Evolutionary conservation across 495 filamentous ascomycete genomes (phyloP).

Genomic region (Tuber aestivum): DNA sequence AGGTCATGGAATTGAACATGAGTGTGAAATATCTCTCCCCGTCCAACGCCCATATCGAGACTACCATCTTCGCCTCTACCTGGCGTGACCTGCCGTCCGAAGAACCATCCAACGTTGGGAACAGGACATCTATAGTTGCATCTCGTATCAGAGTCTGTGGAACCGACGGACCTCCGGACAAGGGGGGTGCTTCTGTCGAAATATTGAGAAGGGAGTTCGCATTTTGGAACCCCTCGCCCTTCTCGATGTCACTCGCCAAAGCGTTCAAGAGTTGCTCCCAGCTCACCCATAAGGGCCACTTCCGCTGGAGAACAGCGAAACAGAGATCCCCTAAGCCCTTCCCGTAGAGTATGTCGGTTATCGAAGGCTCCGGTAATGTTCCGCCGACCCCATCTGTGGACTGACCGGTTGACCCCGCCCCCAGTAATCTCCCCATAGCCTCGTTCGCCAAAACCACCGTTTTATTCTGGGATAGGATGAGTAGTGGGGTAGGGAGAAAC

Average conservation of each 20-base stretch:
- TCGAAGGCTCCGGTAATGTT: conserved; percentile 30
- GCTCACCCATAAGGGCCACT: conserved; percentile 49
- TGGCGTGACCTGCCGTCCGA: conserved; percentile 33
- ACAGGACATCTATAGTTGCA: conserved; percentile 31
- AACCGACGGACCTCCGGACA: conserved; percentile 12
- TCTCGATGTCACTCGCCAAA: conserved; percentile 48
- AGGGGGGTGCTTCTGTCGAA: conserved; percentile 15
- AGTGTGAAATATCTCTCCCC: conserved; percentile 58
- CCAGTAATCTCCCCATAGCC: conserved; percentile 60
- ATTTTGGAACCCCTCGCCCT: conserved; percentile 27
- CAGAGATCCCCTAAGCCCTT: conserved; percentile 47
- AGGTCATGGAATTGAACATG: conserved; percentile 55
- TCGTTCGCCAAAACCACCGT: conserved; percentile 65
- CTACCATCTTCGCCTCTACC: conserved; percentile 59
- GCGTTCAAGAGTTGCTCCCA: conserved; percentile 55
- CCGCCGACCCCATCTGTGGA: conserved; percentile 18
- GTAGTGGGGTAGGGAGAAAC: conserved; percentile 61
- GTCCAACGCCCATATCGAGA: conserved; percentile 59
- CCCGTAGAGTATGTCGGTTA: conserved; percentile 51
- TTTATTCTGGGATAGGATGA: conserved; percentile 58
- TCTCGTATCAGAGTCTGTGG: conserved; percentile 32
- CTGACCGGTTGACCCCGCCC: conserved; percentile 44
- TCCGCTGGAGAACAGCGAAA: conserved; percentile 28
- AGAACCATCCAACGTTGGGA: conserved; percentile 11
- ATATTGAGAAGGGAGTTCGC: conserved; percentile 30